These are phyloP conservation scores for Lasiosphaeria miniovina DNA, from an alignment of 495 filamentous ascomycete species.

Conservation along the genomic window DNA sequence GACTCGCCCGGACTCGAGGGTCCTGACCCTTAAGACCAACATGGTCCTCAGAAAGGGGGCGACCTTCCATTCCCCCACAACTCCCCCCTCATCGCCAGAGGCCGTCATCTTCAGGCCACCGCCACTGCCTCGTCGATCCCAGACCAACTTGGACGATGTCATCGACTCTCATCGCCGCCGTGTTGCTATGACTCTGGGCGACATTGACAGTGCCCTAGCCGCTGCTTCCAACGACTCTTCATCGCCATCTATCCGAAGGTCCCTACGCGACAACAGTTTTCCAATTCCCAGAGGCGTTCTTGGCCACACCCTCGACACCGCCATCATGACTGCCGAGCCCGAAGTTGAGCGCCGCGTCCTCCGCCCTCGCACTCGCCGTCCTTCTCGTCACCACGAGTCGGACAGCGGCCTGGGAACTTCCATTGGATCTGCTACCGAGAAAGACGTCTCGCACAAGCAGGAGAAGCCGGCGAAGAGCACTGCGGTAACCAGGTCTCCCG, in stretches of 20 bases:
- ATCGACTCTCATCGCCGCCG: slow-evolving; percentile 54
- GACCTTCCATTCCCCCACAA: slow-evolving; percentile 58
- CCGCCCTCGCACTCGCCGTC: slow-evolving; percentile 49
- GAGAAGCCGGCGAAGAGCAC: slow-evolving; percentile 33
- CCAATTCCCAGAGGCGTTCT: slow-evolving; percentile 52
- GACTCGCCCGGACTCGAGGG: slow-evolving; percentile 43
- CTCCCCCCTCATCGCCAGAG: slow-evolving; percentile 43
- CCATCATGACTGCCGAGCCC: slow-evolving; percentile 39
- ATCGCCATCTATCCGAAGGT: slow-evolving; percentile 25
- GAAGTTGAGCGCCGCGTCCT: slow-evolving; percentile 43
- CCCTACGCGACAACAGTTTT: slow-evolving; percentile 46
- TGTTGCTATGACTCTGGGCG: slow-evolving; percentile 46
- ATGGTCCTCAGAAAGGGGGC: slow-evolving; percentile 58
- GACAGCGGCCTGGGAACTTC: slow-evolving; percentile 62
- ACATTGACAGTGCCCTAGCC: slow-evolving; percentile 49
- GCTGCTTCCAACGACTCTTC: slow-evolving; percentile 29
- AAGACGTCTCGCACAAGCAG: slow-evolving; percentile 26
- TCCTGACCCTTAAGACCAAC: slow-evolving; percentile 49
- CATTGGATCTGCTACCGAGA: slow-evolving; percentile 42
- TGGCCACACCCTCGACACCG: slow-evolving; percentile 42
- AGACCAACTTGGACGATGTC: slow-evolving; percentile 61
- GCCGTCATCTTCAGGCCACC: slow-evolving; percentile 46
- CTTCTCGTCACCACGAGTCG: slow-evolving; percentile 54
- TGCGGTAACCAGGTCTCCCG: slow-evolving; percentile 50
- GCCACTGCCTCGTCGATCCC: slow-evolving; percentile 56